Percentiles rank a stretch among this genome's conserved stretches.
These are phyloP conservation scores for Neurospora sp. DNA, from an alignment of 2,329 filamentous ascomycete species.

Conservation along the genomic window DNA sequence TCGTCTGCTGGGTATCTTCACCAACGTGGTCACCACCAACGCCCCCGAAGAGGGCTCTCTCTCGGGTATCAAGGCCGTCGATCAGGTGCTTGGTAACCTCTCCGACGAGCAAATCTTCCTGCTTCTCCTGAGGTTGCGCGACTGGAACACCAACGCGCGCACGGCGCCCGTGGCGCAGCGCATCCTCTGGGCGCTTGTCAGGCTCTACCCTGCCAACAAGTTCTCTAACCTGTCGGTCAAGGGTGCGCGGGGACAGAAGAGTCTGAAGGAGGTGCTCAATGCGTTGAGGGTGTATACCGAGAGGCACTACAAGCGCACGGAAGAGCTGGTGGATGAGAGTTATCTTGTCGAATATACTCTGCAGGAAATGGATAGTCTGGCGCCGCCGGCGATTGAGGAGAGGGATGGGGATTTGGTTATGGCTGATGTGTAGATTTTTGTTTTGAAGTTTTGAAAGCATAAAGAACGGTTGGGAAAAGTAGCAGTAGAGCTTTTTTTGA, in stretches of 20 bases:
- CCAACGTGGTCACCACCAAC: slow-evolving; percentile 58
- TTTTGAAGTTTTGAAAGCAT: background rate
- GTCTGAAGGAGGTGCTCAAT: slow-evolving; percentile 74
- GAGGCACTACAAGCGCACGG: slow-evolving; percentile 79
- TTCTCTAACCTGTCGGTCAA: slow-evolving; percentile 61
- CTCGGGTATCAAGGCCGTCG: slow-evolving; percentile 60
- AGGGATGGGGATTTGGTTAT: slow-evolving; percentile 18
- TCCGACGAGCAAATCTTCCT: slow-evolving; percentile 79
- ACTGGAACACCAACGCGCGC: slow-evolving; percentile 96
- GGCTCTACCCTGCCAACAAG: slow-evolving; percentile 68
- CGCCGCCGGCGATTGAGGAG: slow-evolving; percentile 25
- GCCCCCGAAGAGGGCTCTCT: slow-evolving; percentile 53
- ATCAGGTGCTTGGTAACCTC: slow-evolving; percentile 70
- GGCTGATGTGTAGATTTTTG: slow-evolving; percentile 14
- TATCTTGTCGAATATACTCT: slow-evolving; percentile 91
- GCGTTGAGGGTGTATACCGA: slow-evolving; percentile 88
- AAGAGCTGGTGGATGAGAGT: slow-evolving; percentile 88
- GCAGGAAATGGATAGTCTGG: slow-evolving; percentile 77
- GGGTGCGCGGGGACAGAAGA: slow-evolving; percentile 49
- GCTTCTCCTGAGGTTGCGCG: slow-evolving; percentile 71
- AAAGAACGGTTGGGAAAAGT: background rate
- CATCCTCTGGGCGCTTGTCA: slow-evolving; percentile 70
- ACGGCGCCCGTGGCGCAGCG: slow-evolving; percentile 79
- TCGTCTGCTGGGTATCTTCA: slow-evolving; percentile 75
- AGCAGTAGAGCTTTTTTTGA: background rate